Base-by-base conservation (phyloP, 2,329 filamentous ascomycete genomes). In the Exserohilum rostratum region DNA sequence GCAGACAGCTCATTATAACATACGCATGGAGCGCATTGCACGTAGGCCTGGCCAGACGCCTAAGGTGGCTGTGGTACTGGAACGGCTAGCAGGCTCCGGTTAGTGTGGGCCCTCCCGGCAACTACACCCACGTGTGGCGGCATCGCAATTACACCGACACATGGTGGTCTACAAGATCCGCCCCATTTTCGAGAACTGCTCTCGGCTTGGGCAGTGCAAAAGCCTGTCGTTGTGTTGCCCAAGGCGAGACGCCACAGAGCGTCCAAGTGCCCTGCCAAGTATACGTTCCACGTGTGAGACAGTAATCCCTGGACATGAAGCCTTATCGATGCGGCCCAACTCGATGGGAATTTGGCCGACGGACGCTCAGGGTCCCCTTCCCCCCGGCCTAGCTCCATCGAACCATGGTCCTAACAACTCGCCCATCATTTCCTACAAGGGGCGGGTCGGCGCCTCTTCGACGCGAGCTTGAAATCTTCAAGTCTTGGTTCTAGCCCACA, bases 1-100 rank as follows among this genome's bases (percentile, higher is more conserved):
- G 25, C 38, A 29, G 38, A 25, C 22, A 30, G 40, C 25, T 30
- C 35, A 37, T 46, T 54, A 54, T 54, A 54, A 50, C 22, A 40
- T 20, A 49, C 17, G 40, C 34, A 39, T 15, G 45, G 34, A 27
- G 34, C 17, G 39, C 33, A 13, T 43, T 18, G 27, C 22, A 20
- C 34, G 15, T 27, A 22, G 34, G 30, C n/a, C 46, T 40, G 46
- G 46, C 52, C 33, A 40, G n/a, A 30, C 15, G 5, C 9, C 46
- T 50, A 42, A 35, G 17, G 30, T 39, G 31, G 34, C 11, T 29
- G 15, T 40, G 40, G 39, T 15, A 40, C 30, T 15, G 29, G 3
- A 42, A 20, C 30, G 35, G 37, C 29, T 50, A 54, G 51, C 45
- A 54, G 52, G 45, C 27, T 50, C 46, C 46, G 46, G 40, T 7